A percentile compares a stretch with the other conserved stretches of the same genome.
Evolutionary conservation across 345 rosid genomes (phyloP).

Genomic region (Tarenaya hassleriana): DNA sequence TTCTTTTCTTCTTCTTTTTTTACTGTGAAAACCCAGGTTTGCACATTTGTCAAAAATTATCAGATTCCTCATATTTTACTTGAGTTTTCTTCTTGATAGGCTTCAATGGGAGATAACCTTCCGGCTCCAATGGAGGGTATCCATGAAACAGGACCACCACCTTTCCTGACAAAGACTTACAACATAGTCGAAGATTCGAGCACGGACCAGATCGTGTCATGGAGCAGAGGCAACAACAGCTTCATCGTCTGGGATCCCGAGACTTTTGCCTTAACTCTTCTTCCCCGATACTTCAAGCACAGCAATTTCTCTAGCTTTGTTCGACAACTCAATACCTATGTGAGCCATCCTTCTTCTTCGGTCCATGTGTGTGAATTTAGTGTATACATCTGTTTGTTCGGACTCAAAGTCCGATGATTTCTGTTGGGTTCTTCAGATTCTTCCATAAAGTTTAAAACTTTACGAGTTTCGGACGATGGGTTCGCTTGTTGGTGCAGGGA

Average conservation of each 20-base stretch:
- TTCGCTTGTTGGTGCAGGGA: conserved; percentile 53
- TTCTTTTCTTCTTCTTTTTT: not conserved
- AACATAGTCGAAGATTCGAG: conserved; percentile 51
- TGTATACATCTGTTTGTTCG: not conserved
- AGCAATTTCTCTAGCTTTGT: conserved; percentile 67
- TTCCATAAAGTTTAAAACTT: no score
- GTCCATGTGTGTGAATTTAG: no score
- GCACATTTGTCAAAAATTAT: not conserved
- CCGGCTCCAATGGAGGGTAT: conserved; percentile 49
- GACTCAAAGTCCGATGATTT: not conserved
- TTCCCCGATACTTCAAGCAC: conserved; percentile 64
- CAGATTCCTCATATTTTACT: not conserved
- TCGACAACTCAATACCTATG: conserved; percentile 70
- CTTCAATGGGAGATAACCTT: conserved; percentile 15
- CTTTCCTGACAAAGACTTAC: conserved; percentile 57
- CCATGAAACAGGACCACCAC: conserved; percentile 42
- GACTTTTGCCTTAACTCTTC: conserved; percentile 33
- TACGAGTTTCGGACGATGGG: not conserved
- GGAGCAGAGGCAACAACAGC: conserved; percentile 59
- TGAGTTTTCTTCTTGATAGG: not conserved
- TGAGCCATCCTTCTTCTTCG: conserved; percentile 20
- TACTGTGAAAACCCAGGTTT: no score
- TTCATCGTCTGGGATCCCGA: conserved; percentile 65
- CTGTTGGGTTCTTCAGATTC: not conserved
- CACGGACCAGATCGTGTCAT: conserved; percentile 55